Base-by-base conservation (phyloP, 1,139 yeast genomes). In the Yarrowia galli region DNA sequence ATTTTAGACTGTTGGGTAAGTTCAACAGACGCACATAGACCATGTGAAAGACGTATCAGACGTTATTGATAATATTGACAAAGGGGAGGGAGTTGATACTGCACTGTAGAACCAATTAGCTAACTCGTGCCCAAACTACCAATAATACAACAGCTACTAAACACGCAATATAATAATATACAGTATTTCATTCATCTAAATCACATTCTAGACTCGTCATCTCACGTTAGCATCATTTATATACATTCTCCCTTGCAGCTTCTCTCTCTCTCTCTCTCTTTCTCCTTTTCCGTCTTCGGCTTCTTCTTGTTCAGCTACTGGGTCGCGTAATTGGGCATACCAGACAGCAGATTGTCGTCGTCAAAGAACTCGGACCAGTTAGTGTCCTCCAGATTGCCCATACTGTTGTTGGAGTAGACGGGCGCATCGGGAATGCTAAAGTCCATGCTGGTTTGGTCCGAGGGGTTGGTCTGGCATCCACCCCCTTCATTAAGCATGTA, bases 401-500 rank as follows among this genome's bases (percentile, higher is more conserved):
- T 48, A n/a, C 13, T 36, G 43, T 38, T 67, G 63, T 51, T 49
- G 25, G 56, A 23, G 58, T 45, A 60, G 42, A 60, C 46, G 7
- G 53, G 65, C 7, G 53, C 40, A n/a, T 61, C 51, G 16, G 25
- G 16, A 9, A 25, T 45, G 61, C 32, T 18, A 16, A 46, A 18
- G 48, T 43, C 69, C 64, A 25, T 28, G 56, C n/a, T 23, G 51
- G 43, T 53, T 66, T 40, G 65, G 61, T 36, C 69, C n/a, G 51
- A 22, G 22, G 28, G 23, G 38, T 36, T 66, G 20, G 43, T 54
- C 38, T 65, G 51, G 22, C 48, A 53, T 5, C 48, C 43, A 6
- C 60, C 58, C 7, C 48, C 67, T 9, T 54, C 61, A 32, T 65
- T 70, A 73, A 86, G 77, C 96, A 90, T 90, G 74, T 90, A 91